Evolutionary conservation across 305 asterid genomes (phyloP).

Genomic region (Rubia peregrina): DNA sequence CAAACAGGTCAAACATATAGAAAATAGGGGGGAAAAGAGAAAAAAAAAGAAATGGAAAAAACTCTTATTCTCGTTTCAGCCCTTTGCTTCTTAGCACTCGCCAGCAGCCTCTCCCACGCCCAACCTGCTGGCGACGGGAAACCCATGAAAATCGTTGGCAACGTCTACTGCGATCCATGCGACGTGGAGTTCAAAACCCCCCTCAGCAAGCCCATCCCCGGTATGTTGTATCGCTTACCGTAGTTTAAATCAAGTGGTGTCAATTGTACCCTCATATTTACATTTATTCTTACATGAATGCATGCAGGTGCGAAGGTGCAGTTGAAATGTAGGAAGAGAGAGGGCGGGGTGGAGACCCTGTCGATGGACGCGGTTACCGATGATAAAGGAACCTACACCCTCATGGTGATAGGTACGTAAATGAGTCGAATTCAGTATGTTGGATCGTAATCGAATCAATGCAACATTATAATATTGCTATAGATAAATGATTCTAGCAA

Average conservation of each 20-base stretch:
- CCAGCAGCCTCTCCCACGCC: constrained; percentile 22
- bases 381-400: constrained; percentile 27
- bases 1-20: not conserved
- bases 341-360: constrained; percentile 21
- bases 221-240: constrained; percentile 3
- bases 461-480: no score
- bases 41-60: constrained; percentile 30
- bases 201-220: constrained; percentile 26
- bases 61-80: constrained; percentile 26
- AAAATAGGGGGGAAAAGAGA: not conserved
- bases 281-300: not conserved
- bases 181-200: constrained; percentile 36
- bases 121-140: constrained; percentile 12
- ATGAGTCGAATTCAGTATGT: constrained; percentile 14
- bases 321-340: constrained; percentile 38
- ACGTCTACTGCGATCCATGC: constrained; percentile 57
- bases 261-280: not conserved
- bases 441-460: not conserved
- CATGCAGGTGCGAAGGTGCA: constrained; percentile 29
- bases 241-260: not conserved
- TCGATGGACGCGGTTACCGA: constrained; percentile 27
- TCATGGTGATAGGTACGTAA: constrained; percentile 32
- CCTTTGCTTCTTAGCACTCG: constrained; percentile 41
- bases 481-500: no score
- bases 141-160: constrained; percentile 27